Percentiles rank a stretch among this genome's conserved stretches.
These are phyloP conservation scores for Hygrophila difformis DNA, from an alignment of 257 asterid species.

Conservation along the genomic window DNA sequence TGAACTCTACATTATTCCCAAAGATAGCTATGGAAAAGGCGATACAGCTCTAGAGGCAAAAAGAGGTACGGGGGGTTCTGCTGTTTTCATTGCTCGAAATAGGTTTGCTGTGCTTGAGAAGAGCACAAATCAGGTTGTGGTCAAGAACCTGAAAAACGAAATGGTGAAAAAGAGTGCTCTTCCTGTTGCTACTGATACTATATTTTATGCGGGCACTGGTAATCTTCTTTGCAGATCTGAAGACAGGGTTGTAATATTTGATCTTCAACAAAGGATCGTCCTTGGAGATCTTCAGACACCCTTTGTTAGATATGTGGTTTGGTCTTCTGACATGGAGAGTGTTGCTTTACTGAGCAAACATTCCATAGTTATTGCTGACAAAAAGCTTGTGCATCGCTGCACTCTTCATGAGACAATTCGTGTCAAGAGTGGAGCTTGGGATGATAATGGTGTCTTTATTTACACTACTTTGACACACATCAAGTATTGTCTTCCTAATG, in stretches of 20 bases:
- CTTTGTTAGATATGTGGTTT: constrained; percentile 77
- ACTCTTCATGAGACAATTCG: constrained; percentile 98
- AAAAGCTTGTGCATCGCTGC: constrained; percentile 86
- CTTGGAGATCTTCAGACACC: constrained; percentile 87
- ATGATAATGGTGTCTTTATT: constrained; percentile 88
- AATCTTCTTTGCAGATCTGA: constrained; percentile 94
- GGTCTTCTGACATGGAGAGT: constrained; percentile 95
- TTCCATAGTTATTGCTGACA: constrained; percentile 86
- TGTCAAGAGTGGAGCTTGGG: constrained; percentile 99
- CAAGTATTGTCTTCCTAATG: constrained; percentile 95
- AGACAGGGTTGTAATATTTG: constrained; percentile 86
- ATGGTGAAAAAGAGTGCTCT: constrained; percentile 58
- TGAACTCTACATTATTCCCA: constrained; percentile 73
- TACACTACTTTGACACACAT: constrained; percentile 90
- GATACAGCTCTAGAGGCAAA: constrained; percentile 58
- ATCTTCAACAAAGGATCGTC: constrained; percentile 77
- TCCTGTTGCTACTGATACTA: constrained; percentile 81
- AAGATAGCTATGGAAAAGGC: constrained; percentile 75
- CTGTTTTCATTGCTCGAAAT: constrained; percentile 87
- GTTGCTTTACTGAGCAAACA: constrained; percentile 95
- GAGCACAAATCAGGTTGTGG: constrained; percentile 41
- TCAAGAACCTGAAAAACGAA: constrained; percentile 78
- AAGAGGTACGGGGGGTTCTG: constrained; percentile 79
- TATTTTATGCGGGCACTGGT: constrained; percentile 96
- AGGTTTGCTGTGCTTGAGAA: constrained; percentile 55